These are phyloP conservation scores for Botrytis tulipae DNA, from an alignment of 2,329 filamentous ascomycete species.

Conservation along the genomic window DNA sequence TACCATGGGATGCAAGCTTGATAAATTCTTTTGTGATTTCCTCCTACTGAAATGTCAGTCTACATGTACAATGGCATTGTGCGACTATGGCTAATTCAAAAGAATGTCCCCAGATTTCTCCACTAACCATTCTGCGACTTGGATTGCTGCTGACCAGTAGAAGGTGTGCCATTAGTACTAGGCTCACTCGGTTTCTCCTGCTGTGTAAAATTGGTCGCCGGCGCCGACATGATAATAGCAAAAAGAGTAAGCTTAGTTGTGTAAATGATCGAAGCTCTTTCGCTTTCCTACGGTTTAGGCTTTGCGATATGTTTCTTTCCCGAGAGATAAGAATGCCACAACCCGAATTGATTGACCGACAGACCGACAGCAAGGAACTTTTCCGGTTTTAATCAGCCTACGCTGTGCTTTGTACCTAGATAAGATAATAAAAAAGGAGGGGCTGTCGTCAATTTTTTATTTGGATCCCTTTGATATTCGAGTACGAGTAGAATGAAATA, in stretches of 20 bases:
- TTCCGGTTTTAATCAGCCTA: neutral
- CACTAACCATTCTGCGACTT: slow-evolving; percentile 16
- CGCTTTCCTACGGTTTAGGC: slow-evolving; percentile 28
- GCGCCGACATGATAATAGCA: slow-evolving; percentile 15
- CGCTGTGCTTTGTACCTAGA: neutral
- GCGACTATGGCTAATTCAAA: slow-evolving; percentile 9
- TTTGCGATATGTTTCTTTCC: slow-evolving; percentile 8
- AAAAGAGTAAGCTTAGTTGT: slow-evolving; percentile 21
- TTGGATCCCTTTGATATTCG: neutral
- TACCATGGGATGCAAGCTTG: slow-evolving; percentile 48
- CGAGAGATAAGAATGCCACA: slow-evolving; percentile 8
- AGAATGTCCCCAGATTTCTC: neutral
- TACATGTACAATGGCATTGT: slow-evolving; percentile 4
- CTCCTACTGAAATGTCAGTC: slow-evolving; percentile 9
- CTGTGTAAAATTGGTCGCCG: slow-evolving; percentile 16
- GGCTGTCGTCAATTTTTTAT: neutral
- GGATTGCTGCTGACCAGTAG: slow-evolving; percentile 15
- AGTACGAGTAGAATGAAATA: neutral
- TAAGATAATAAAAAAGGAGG: neutral
- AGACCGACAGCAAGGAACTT: neutral
- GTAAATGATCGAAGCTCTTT: slow-evolving; percentile 20
- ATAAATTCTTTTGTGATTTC: slow-evolving; percentile 33
- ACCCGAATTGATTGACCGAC: neutral
- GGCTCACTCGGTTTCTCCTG: slow-evolving; percentile 11
- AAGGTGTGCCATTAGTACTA: slow-evolving; percentile 1